These are phyloP conservation scores for Wickerhamiella occidentalis DNA, from an alignment of 805 yeast genomes.

Conservation along the genomic window DNA sequence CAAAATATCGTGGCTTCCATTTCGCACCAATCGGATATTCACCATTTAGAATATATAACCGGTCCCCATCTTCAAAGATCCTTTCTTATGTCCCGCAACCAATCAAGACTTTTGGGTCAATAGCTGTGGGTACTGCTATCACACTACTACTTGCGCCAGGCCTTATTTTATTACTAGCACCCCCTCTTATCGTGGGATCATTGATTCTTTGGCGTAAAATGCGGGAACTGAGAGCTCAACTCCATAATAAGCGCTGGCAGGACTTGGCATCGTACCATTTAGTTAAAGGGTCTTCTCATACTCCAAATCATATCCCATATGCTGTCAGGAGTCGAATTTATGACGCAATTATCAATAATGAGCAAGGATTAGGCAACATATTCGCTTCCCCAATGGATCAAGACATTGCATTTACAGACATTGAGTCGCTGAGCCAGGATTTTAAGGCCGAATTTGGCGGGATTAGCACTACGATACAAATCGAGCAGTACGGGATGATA, in stretches of 20 bases:
- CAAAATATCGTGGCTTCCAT: background rate
- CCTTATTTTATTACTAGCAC: slow-evolving; percentile 7
- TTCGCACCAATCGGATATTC: background rate
- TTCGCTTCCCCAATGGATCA: background rate
- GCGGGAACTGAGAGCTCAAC: slow-evolving; percentile 1
- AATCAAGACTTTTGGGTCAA: slow-evolving; percentile 10
- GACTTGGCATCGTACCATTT: slow-evolving; percentile 9
- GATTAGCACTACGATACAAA: background rate
- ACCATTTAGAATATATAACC: background rate
- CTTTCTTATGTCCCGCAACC: slow-evolving; percentile 11
- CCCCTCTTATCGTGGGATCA: slow-evolving; percentile 8
- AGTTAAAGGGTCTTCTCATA: background rate
- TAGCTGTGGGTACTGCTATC: slow-evolving; percentile 3
- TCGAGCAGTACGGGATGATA: slow-evolving; percentile 7
- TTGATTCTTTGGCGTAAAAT: slow-evolving; percentile 1
- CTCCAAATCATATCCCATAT: slow-evolving; percentile 1
- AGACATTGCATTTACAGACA: background rate
- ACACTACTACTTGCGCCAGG: slow-evolving; percentile 10
- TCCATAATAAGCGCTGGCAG: slow-evolving; percentile 8
- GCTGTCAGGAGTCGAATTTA: slow-evolving; percentile 7
- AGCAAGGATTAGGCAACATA: slow-evolving; percentile 1
- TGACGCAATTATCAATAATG: slow-evolving; percentile 11
- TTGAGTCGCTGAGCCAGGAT: slow-evolving; percentile 12
- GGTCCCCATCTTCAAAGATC: background rate
- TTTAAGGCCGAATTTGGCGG: slow-evolving; percentile 3